These are phyloP conservation scores for Calonectria hongkongensis DNA, from an alignment of 2,329 filamentous ascomycete species.

Conservation along the genomic window DNA sequence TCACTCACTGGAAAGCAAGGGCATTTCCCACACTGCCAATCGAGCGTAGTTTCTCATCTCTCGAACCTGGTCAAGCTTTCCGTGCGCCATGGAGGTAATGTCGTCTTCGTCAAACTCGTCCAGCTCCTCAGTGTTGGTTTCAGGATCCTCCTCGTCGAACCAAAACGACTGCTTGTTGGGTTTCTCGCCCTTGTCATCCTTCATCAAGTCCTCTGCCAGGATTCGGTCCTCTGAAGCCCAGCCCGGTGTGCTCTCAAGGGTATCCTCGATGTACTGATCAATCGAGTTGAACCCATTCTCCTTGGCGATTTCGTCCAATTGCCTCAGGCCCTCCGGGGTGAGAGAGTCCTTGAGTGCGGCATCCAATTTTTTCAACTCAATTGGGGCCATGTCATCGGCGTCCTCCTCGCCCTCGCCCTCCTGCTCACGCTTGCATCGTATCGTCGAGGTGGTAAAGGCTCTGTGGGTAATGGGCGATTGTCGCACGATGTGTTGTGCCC, in stretches of 20 bases:
- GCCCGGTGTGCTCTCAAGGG: slow-evolving; percentile 55
- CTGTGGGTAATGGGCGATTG: slow-evolving; percentile 49
- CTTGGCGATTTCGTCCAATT: slow-evolving; percentile 61
- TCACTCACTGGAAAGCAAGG: slow-evolving; percentile 86
- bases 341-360: slow-evolving; percentile 55
- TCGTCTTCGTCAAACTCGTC: slow-evolving; percentile 87
- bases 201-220: slow-evolving; percentile 57
- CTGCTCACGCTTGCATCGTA: slow-evolving; percentile 54
- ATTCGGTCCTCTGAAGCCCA: slow-evolving; percentile 58
- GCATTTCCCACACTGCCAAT: slow-evolving; percentile 96
- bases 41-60: slow-evolving; percentile 93
- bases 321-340: slow-evolving; percentile 58
- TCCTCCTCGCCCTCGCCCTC: slow-evolving; percentile 50
- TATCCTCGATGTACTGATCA: slow-evolving; percentile 57
- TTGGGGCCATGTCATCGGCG: slow-evolving; percentile 48
- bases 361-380: slow-evolving; percentile 58
- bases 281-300: slow-evolving; percentile 58
- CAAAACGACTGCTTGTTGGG: slow-evolving; percentile 66
- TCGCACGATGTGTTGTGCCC: slow-evolving; percentile 51
- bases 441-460: slow-evolving; percentile 58
- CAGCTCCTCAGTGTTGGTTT: slow-evolving; percentile 70
- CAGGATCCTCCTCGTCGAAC: slow-evolving; percentile 70
- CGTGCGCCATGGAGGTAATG: slow-evolving; percentile 88
- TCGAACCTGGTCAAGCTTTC: slow-evolving; percentile 89
- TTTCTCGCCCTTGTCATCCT: slow-evolving; percentile 57